Evolutionary conservation across 306 rosid genomes (phyloP).

Genomic region (Nissolia schottii): DNA sequence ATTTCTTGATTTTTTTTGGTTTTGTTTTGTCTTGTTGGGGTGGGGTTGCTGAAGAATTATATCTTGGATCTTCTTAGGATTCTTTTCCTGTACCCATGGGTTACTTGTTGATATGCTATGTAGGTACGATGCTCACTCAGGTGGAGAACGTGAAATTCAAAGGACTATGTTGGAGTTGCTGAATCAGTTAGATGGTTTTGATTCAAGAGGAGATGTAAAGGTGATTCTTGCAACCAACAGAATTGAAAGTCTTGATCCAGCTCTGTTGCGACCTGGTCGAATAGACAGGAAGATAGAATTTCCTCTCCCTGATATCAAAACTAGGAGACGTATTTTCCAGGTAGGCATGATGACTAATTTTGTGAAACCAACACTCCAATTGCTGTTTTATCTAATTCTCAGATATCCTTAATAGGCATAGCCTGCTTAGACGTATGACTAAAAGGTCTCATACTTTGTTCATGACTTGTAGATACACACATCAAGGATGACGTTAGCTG

Average conservation of each 20-base stretch:
- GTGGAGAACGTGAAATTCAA: slow-evolving; percentile 98
- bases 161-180: slow-evolving; percentile 93
- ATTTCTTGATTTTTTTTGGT: not conserved
- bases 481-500: slow-evolving; percentile 95
- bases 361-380: not conserved
- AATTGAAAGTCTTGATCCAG: slow-evolving; percentile 95
- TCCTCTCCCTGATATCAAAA: slow-evolving; percentile 97
- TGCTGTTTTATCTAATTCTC: not conserved
- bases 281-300: slow-evolving; percentile 94
- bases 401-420: not conserved
- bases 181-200: slow-evolving; percentile 95
- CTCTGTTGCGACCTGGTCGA: slow-evolving; percentile 93
- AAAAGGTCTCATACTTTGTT: slow-evolving; percentile 9
- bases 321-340: slow-evolving; percentile 96
- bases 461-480: slow-evolving; percentile 79
- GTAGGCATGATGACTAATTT: slow-evolving; percentile 36
- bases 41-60: not conserved
- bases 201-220: slow-evolving; percentile 96
- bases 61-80: not conserved
- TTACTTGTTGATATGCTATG: slow-evolving; percentile 3
- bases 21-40: too few relatives aligned
- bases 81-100: not conserved
- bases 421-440: not conserved
- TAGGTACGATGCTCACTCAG: slow-evolving; percentile 98
- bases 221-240: slow-evolving; percentile 95